Evolutionary conservation across 2,329 filamentous ascomycete genomes (phyloP).

Genomic region (Fusarium mundagurra): DNA sequence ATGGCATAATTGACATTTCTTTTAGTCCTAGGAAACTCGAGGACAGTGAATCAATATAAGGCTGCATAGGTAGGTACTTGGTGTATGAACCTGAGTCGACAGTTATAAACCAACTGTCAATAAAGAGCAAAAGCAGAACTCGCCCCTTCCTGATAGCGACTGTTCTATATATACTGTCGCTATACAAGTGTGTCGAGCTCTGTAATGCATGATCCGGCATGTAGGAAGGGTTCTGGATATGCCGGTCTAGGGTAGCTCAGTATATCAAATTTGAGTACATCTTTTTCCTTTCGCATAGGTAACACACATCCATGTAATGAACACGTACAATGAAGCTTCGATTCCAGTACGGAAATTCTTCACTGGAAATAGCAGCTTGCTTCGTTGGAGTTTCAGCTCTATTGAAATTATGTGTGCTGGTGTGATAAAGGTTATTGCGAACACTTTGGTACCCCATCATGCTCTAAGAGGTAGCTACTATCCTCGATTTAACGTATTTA

Average conservation of each 20-base stretch:
- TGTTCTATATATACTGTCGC: neutral
- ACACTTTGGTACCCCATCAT: no score
- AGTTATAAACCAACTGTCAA: neutral
- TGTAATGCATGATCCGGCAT: neutral
- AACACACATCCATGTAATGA: neutral
- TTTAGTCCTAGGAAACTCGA: no score
- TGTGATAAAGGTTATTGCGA: neutral
- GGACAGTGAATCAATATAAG: neutral
- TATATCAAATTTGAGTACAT: neutral
- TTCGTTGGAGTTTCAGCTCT: neutral
- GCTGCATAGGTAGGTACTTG: neutral
- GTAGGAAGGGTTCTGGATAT: neutral
- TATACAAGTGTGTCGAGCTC: neutral
- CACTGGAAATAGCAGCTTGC: neutral
- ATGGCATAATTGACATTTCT: neutral
- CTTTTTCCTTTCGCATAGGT: neutral
- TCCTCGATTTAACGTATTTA: neutral
- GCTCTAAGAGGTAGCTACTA: neutral
- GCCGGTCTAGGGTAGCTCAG: neutral
- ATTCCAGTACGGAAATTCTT: no score
- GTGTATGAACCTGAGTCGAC: neutral
- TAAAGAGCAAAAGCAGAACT: neutral
- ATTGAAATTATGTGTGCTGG: neutral
- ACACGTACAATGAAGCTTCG: neutral
- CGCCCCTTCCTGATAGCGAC: neutral